Conservation (phyloP, 176 grass and related monocot species). For the Musa schizocarpa region DNA sequence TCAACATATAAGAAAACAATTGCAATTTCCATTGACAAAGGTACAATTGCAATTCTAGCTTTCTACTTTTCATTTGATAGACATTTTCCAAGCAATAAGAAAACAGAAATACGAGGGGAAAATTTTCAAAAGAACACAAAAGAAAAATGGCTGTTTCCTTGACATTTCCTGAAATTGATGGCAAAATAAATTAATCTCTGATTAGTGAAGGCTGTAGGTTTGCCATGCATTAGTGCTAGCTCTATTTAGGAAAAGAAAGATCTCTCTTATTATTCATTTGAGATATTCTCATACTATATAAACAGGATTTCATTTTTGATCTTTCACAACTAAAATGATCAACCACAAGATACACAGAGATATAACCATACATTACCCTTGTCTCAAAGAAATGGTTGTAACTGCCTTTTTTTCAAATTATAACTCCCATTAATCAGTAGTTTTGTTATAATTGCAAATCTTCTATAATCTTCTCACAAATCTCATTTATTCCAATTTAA, state of each 20-base stretch:
- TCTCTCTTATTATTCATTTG: neutral
- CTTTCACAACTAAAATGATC: neutral
- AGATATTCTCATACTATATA: no score
- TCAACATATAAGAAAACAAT: no score
- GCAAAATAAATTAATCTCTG: neutral
- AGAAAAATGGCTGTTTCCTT: no score
- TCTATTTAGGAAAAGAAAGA: neutral
- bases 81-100: no score
- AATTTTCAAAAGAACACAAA: no score
- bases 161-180: neutral
- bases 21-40: no score
- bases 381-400: neutral
- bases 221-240: neutral
- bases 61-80: no score
- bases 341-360: neutral
- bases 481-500: neutral
- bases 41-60: no score
- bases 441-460: neutral
- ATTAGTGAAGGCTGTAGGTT: neutral
- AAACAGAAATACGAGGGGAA: no score
- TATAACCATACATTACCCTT: neutral
- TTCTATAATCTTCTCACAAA: neutral
- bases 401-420: no score
- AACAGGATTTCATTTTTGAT: neutral
- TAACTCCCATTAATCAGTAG: no score